A percentile compares a stretch with the other conserved stretches of the same genome.
Conservation (phyloP, 768 basidiomycete species). For the Cystofilobasidium ferigula region DNA sequence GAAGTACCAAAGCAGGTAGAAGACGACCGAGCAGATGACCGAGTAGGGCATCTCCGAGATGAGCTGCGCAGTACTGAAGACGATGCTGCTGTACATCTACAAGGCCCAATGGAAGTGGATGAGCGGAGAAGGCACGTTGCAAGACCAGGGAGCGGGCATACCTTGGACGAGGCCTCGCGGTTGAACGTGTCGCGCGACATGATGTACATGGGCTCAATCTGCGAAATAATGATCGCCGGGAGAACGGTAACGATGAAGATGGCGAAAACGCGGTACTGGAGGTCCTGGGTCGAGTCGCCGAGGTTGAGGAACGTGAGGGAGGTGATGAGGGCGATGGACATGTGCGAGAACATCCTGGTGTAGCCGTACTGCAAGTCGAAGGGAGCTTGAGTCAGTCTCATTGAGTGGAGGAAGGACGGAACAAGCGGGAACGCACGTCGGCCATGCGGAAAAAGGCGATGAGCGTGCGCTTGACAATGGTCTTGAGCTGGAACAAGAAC, state of each 20-base stretch:
- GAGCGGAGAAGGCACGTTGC: neutral
- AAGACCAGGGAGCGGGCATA: slow-evolving; percentile 58
- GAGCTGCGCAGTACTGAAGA: slow-evolving; percentile 73
- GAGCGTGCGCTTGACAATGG: slow-evolving; percentile 49
- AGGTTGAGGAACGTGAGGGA: slow-evolving; percentile 71
- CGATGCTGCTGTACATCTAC: slow-evolving; percentile 30
- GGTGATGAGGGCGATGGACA: slow-evolving; percentile 44
- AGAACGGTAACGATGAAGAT: slow-evolving; percentile 49
- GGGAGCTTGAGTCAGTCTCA: neutral
- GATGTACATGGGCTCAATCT: slow-evolving; percentile 75
- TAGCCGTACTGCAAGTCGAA: neutral
- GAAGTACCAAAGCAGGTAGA: slow-evolving; percentile 58
- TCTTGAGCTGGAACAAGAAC: slow-evolving; percentile 60
- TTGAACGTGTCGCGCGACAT: slow-evolving; percentile 47
- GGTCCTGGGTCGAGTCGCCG: slow-evolving; percentile 51
- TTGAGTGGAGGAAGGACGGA: too few relatives aligned
- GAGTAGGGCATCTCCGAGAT: slow-evolving; percentile 71
- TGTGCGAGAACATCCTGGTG: slow-evolving; percentile 42
- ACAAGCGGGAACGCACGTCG: too few relatives aligned
- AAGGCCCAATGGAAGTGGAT: neutral
- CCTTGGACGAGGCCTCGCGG: slow-evolving; percentile 64
- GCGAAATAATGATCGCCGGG: slow-evolving; percentile 65
- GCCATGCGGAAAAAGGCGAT: slow-evolving; percentile 61
- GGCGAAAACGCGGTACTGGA: slow-evolving; percentile 71
- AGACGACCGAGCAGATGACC: slow-evolving; percentile 56